phyloP scores from a whole-genome alignment of 1,139 yeast genomes.

The Candida glucosophila region DNA sequence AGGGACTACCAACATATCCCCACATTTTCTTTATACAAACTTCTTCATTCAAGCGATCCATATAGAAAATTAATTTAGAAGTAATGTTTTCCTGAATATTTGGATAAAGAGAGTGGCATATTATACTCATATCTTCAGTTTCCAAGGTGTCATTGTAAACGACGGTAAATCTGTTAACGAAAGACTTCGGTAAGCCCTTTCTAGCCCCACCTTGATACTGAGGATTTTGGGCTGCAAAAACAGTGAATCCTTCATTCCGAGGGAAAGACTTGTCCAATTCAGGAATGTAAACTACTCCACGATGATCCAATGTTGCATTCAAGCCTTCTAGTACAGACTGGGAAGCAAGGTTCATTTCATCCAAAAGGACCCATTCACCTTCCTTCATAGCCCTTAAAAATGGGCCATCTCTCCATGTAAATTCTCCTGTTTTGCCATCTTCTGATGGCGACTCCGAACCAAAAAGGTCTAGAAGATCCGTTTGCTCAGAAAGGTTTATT shows the following conservation, averaged over 20 bases:
- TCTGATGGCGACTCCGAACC: constrained; percentile 97
- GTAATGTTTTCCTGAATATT: constrained; percentile 35
- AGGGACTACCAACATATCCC: constrained; percentile 84
- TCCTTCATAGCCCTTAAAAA: constrained; percentile 91
- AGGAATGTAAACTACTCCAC: constrained; percentile 96
- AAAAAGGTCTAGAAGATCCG: constrained; percentile 88
- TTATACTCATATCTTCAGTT: constrained; percentile 59
- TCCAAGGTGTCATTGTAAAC: constrained; percentile 83
- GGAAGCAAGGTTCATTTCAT: constrained; percentile 97
- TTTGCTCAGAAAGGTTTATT: constrained; percentile 92
- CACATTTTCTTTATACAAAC: constrained; percentile 53
- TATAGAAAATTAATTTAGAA: constrained; percentile 53
- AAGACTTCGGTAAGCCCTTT: constrained; percentile 95
- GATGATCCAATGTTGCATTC: constrained; percentile 94
- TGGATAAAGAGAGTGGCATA: constrained; percentile 71
- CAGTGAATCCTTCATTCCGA: constrained; percentile 77
- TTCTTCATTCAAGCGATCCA: constrained; percentile 59
- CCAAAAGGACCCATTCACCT: constrained; percentile 96
- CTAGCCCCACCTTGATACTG: constrained; percentile 99
- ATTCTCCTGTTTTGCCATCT: constrained; percentile 84
- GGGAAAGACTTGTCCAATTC: constrained; percentile 78
- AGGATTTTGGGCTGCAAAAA: constrained; percentile 98
- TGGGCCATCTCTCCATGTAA: constrained; percentile 97
- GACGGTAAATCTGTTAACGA: constrained; percentile 87
- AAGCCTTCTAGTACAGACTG: constrained; percentile 96